phyloP scores from a whole-genome alignment of 768 basidiomycete genomes.

The Fistulinella prunicolor region DNA sequence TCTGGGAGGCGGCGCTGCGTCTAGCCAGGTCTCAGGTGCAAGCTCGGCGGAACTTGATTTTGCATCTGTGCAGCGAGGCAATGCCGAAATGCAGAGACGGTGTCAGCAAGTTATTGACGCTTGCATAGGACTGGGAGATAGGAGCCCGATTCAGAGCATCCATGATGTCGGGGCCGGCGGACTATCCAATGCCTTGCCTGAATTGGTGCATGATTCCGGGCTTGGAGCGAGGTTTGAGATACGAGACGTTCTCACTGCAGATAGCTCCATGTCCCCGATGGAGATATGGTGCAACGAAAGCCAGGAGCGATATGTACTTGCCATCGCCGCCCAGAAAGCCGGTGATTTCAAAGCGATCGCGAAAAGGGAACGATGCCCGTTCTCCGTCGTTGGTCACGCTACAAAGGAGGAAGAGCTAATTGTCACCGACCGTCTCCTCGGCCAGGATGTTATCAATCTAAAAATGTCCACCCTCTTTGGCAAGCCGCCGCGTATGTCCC shows the following conservation, averaged over 20 bases:
- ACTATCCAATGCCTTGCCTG: slow-evolving; percentile 93
- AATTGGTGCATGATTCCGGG: slow-evolving; percentile 94
- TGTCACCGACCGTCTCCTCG: slow-evolving; percentile 83
- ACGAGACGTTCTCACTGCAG: slow-evolving; percentile 87
- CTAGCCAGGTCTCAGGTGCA: slow-evolving; percentile 87
- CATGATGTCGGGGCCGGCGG: slow-evolving; percentile 99
- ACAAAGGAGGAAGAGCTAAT: slow-evolving; percentile 79
- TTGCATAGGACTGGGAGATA: slow-evolving; percentile 58
- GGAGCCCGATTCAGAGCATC: slow-evolving; percentile 88
- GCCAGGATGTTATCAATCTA: slow-evolving; percentile 77
- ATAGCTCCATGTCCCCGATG: slow-evolving; percentile 96
- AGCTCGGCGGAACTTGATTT: slow-evolving; percentile 94
- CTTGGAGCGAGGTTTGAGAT: slow-evolving; percentile 93
- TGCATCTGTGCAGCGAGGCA: slow-evolving; percentile 95
- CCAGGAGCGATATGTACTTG: slow-evolving; percentile 96
- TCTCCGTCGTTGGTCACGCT: slow-evolving; percentile 86
- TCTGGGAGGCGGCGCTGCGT: slow-evolving; percentile 94
- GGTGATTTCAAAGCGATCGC: slow-evolving; percentile 72
- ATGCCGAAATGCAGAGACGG: slow-evolving; percentile 96
- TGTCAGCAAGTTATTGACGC: slow-evolving; percentile 98
- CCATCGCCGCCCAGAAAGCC: slow-evolving; percentile 65
- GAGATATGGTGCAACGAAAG: slow-evolving; percentile 99
- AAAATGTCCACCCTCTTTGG: slow-evolving; percentile 96
- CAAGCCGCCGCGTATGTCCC: slow-evolving; percentile 89
- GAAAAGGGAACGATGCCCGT: slow-evolving; percentile 88